Percentiles rank a stretch among this genome's conserved stretches.
Evolutionary conservation across 176 grass and related monocot genomes (phyloP).

Genomic region (Paspalum notatum): DNA sequence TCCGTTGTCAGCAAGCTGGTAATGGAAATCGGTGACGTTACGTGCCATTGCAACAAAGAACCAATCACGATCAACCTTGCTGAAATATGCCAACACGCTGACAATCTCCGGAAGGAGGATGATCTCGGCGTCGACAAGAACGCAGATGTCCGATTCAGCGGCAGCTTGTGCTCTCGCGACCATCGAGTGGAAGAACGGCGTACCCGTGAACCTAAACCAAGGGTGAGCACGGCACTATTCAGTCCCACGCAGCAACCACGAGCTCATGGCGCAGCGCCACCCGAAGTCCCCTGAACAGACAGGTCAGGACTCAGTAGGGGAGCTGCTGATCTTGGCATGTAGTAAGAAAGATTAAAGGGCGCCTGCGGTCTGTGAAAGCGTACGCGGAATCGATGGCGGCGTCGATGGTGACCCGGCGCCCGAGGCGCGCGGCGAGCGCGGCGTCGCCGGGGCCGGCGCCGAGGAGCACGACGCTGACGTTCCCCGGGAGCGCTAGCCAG

Average conservation of each 20-base stretch:
- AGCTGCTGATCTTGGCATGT: background rate
- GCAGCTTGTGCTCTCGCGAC: slow-evolving; percentile 62
- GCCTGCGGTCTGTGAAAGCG: background rate
- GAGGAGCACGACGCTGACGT: slow-evolving; percentile 71
- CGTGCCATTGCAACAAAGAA: slow-evolving; percentile 64
- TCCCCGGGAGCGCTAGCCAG: slow-evolving; percentile 71
- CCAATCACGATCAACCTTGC: slow-evolving; percentile 61
- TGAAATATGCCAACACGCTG: slow-evolving; percentile 27
- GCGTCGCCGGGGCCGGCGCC: slow-evolving; percentile 42
- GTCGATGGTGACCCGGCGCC: slow-evolving; percentile 62
- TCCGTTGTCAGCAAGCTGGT: slow-evolving; percentile 42
- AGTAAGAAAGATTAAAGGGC: too few relatives aligned
- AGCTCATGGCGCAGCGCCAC: background rate
- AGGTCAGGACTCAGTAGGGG: background rate
- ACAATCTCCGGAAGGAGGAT: slow-evolving; percentile 65
- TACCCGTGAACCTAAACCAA: slow-evolving; percentile 69
- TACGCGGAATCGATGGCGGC: slow-evolving; percentile 69
- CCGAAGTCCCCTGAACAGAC: background rate
- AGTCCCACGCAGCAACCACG: background rate
- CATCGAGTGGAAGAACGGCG: slow-evolving; percentile 86
- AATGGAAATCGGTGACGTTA: slow-evolving; percentile 42
- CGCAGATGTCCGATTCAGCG: slow-evolving; percentile 55
- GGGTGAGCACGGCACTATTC: background rate
- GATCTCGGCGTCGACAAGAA: slow-evolving; percentile 67
- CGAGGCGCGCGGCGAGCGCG: slow-evolving; percentile 42